Base-by-base conservation (phyloP, 2,329 filamentous ascomycete species). In the Dactylellina sp. region DNA sequence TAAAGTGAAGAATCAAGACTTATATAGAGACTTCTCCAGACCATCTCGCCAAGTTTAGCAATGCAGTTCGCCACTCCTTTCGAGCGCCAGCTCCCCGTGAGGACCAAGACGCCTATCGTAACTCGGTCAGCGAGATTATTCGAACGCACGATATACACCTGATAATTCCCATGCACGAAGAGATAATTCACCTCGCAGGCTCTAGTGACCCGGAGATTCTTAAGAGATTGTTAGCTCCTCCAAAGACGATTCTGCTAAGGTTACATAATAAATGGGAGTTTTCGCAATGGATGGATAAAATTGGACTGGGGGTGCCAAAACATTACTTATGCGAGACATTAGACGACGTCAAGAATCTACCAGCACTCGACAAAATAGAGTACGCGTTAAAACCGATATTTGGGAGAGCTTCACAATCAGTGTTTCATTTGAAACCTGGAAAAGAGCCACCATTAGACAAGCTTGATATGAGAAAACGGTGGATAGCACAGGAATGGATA, bases 231-330 rank as follows among this genome's bases (percentile, higher is more conserved):
- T 76, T 80, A 42, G 79, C 79, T 18, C 79, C 79, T 16, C 64
- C 76, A 6, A 78, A 78, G 37, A 60, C 76, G 3, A 74, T 77
- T 0, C 71, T 80, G 1, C 50, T 80, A 11, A 70, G 75, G 37
- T 75, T 80, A n/a, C 79, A 80, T 47, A 79, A 80, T 71, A 80
- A 80, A 64, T 79, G 76, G 68, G 77, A 78, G 25, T 80, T 80
- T 64, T 75, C 76, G 0, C 75, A 74, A 39, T 76, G 79, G 39
- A 75, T 78, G 46, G 32, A 71, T 11, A 52, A 63, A 14, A 66
- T 77, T 7, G 79, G 78, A 0, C 71, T 80, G 2, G 76, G 76
- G 28, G 75, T 78, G 4, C 79, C 79, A 1, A 52, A 75, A 46
- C 65, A 77, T 2, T 77, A 77, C 47, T 68, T 80, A 0, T 80